phyloP scores from a whole-genome alignment of 2,329 filamentous ascomycete species.

The Corynespora cassiicola region DNA sequence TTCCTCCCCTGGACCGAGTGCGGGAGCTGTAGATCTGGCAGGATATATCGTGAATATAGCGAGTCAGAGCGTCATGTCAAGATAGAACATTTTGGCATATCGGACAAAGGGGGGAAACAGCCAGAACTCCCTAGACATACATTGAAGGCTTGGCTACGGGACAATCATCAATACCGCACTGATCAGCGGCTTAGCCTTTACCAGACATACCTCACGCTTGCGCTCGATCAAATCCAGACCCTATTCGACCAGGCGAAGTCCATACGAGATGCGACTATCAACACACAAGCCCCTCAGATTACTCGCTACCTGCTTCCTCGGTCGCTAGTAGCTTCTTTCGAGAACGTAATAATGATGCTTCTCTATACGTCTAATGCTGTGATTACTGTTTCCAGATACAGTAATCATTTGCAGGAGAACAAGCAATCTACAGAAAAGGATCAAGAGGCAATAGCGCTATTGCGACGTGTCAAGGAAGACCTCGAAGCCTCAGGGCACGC shows the following conservation, averaged over 20 bases:
- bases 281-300: neutral
- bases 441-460: neutral
- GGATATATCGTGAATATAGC: too few relatives aligned
- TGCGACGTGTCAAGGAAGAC: neutral
- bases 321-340: conserved; percentile 6
- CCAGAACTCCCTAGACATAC: neutral
- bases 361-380: conserved; percentile 2
- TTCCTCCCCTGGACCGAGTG: conserved; percentile 3
- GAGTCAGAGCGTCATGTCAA: too few relatives aligned
- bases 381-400: conserved; percentile 1
- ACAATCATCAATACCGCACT: conserved; percentile 2
- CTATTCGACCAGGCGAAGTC: conserved; percentile 1
- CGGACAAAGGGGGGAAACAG: too few relatives aligned
- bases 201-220: neutral
- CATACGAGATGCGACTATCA: conserved; percentile 7
- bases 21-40: neutral
- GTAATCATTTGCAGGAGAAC: conserved; percentile 1
- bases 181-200: conserved; percentile 6
- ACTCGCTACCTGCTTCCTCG: conserved; percentile 4
- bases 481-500: neutral
- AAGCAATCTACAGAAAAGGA: neutral
- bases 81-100: too few relatives aligned
- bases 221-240: neutral
- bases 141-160: conserved; percentile 6
- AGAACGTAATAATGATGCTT: conserved; percentile 4